Evolutionary conservation across 306 rosid species (phyloP).

Genomic region (Prunus dulcis): DNA sequence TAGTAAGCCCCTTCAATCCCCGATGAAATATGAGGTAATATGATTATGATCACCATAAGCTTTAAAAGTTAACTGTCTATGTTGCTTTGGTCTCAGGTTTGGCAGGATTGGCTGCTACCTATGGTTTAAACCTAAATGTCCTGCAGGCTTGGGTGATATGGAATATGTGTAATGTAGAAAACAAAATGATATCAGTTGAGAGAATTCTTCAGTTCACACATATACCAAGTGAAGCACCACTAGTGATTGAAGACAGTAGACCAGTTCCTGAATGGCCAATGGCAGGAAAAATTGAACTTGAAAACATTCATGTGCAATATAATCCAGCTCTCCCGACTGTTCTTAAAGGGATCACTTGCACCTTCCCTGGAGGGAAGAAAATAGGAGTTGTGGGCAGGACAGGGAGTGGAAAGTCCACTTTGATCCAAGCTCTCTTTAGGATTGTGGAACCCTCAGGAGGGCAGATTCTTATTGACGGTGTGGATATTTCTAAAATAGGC

Average conservation of each 20-base stretch:
- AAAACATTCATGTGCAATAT: conserved; percentile 17
- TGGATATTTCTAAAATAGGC: conserved; percentile 13
- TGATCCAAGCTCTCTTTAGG: conserved; percentile 25
- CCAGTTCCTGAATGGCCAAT: conserved; percentile 22
- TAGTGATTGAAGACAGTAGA: conserved; percentile 23
- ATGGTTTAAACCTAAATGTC: conserved; percentile 31
- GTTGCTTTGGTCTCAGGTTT: conserved; percentile 7
- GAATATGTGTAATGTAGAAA: conserved; percentile 28
- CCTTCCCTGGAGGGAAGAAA: conserved; percentile 21
- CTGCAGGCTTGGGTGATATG: conserved; percentile 32
- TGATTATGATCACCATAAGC: background rate
- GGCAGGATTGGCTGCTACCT: conserved; percentile 32
- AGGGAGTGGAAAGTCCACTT: conserved; percentile 23
- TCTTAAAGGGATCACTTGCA: conserved; percentile 20
- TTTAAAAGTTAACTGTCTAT: background rate
- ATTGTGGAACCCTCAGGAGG: conserved; percentile 17
- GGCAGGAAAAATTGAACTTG: conserved; percentile 18
- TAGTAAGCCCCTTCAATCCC: conserved; percentile 13
- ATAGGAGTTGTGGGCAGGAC: conserved; percentile 26
- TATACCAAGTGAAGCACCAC: conserved; percentile 29
- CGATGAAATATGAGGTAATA: too few relatives aligned
- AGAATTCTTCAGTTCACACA: conserved; percentile 23
- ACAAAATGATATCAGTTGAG: conserved; percentile 32
- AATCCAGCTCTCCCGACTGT: conserved; percentile 16
- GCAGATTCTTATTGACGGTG: conserved; percentile 1